Conservation (phyloP, 2,329 filamentous ascomycete species). For the Aureobasidium sp. region DNA sequence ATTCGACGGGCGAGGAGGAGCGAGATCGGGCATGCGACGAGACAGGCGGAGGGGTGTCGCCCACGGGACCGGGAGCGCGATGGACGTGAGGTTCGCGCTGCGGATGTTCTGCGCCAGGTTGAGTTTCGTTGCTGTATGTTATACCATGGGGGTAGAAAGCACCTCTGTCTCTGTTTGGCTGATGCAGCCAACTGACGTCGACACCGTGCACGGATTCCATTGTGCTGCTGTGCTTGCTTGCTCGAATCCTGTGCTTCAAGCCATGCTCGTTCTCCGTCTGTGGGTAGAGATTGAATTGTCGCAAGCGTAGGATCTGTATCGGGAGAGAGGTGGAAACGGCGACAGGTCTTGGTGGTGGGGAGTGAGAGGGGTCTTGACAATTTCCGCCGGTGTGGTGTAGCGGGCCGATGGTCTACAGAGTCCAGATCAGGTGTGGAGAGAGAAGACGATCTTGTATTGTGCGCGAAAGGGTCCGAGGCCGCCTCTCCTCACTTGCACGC, state of each 20-base stretch:
- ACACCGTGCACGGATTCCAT: slow-evolving; percentile 56
- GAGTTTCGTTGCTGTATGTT: slow-evolving; percentile 21
- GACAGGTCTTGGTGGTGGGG: background rate
- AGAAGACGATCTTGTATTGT: background rate
- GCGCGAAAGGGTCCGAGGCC: background rate
- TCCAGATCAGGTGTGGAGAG: slow-evolving; percentile 11
- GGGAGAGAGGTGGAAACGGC: background rate
- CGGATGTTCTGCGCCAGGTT: slow-evolving; percentile 29
- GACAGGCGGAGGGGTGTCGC: slow-evolving; percentile 31
- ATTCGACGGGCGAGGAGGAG: slow-evolving; percentile 12
- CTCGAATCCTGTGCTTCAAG: background rate
- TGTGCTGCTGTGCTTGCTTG: background rate
- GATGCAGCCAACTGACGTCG: slow-evolving; percentile 88
- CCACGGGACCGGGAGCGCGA: slow-evolving; percentile 30
- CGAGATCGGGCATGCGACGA: slow-evolving; percentile 30
- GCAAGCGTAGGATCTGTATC: background rate
- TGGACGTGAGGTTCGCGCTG: slow-evolving; percentile 26
- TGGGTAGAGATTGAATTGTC: background rate
- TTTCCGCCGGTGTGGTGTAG: slow-evolving; percentile 5
- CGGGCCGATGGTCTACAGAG: background rate
- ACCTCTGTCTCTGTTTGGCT: slow-evolving; percentile 63
- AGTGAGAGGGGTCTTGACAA: slow-evolving; percentile 1
- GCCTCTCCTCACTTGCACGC: background rate
- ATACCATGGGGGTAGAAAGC: slow-evolving; percentile 30
- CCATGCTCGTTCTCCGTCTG: slow-evolving; percentile 9